Evolutionary conservation across 2,329 filamentous ascomycete species (phyloP).

Genomic region (Talaromyces pinophilus): DNA sequence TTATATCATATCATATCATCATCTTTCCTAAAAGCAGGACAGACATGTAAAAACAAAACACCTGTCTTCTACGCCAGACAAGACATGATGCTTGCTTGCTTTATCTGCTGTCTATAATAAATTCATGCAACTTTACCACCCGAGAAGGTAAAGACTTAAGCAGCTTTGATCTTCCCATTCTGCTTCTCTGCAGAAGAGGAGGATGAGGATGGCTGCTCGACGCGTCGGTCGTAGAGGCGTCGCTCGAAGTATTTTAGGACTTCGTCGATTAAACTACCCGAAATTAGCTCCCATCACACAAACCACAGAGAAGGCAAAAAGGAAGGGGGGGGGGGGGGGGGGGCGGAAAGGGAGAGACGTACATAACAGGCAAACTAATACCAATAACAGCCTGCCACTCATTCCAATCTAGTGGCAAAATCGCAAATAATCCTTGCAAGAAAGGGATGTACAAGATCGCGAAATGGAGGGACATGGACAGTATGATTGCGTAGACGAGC

Average conservation of each 20-base stretch:
- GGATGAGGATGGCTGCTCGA: conserved; percentile 2
- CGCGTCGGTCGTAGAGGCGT: conserved; percentile 54
- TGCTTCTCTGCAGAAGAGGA: not conserved
- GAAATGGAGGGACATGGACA: conserved; percentile 96
- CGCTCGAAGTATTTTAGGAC: conserved; percentile 76
- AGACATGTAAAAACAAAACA: not conserved
- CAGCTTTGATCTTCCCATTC: conserved; percentile 38
- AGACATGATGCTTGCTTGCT: not conserved
- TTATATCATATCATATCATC: not conserved
- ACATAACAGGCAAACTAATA: conserved; percentile 92
- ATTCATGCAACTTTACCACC: not conserved
- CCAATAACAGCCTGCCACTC: conserved; percentile 91
- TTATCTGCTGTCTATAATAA: not conserved
- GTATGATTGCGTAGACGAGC: conserved; percentile 87
- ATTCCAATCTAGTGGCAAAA: conserved; percentile 76
- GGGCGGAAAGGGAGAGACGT: conserved; percentile 49
- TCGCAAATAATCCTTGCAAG: conserved; percentile 85
- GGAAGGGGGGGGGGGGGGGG: not conserved
- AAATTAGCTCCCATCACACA: not conserved
- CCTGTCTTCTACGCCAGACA: not conserved
- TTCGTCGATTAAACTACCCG: conserved; percentile 73
- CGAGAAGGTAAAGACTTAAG: conserved; percentile 26
- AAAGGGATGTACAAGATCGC: conserved; percentile 88
- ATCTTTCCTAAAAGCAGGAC: not conserved
- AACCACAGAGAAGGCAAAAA: not conserved